Evolutionary conservation across 306 rosid species (phyloP).

Genomic region (Quercus suber): DNA sequence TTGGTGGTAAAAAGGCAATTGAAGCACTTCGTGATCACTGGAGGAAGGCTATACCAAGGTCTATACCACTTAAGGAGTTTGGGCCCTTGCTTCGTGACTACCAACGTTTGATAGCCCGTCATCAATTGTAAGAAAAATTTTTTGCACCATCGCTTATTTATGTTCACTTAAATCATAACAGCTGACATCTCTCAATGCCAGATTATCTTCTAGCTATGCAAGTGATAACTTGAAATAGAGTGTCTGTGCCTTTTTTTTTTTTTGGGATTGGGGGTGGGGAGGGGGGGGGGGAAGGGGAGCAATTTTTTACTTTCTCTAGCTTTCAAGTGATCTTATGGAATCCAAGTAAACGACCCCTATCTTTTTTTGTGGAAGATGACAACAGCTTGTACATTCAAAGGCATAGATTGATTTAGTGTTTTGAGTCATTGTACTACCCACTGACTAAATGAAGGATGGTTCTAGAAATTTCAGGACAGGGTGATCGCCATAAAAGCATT

Average conservation of each 20-base stretch:
- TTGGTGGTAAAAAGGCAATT: slow-evolving; percentile 31
- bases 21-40: slow-evolving; percentile 74
- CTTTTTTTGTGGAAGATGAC: too few species aligned
- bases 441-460: too few species aligned
- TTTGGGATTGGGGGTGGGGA: background rate
- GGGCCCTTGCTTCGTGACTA: slow-evolving; percentile 88
- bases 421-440: too few species aligned
- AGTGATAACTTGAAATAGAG: background rate
- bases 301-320: background rate
- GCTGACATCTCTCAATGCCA: background rate
- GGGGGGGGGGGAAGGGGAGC: too few species aligned
- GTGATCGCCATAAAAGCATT: too few species aligned
- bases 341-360: background rate
- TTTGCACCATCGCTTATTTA: slow-evolving; percentile 12
- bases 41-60: slow-evolving; percentile 64
- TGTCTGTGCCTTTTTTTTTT: background rate
- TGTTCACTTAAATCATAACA: background rate
- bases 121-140: slow-evolving; percentile 49
- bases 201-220: slow-evolving; percentile 3
- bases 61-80: slow-evolving; percentile 67
- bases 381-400: too few species aligned
- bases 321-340: background rate
- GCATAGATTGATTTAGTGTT: too few species aligned
- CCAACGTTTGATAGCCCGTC: slow-evolving; percentile 55
- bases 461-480: too few species aligned